phyloP scores from a whole-genome alignment of 2,329 filamentous ascomycete genomes.

The Xylaria hypoxylon region DNA sequence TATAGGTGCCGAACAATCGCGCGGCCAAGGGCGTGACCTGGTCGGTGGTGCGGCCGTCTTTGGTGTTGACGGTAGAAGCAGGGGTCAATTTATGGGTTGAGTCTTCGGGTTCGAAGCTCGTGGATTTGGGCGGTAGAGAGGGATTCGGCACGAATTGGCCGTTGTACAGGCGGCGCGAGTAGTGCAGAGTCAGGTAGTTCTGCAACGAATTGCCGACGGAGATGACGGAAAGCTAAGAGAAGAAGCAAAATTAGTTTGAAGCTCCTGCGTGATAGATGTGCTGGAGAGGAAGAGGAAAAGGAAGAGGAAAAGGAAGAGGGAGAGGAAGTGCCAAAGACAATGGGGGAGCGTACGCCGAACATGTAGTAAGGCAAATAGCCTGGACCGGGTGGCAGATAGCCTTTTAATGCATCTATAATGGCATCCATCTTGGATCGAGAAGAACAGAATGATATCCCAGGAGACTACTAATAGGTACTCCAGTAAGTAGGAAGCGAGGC shows the following conservation, averaged over 20 bases:
- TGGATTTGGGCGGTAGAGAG: constrained; percentile 56
- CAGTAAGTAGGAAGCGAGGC: too few relatives aligned
- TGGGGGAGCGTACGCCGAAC: constrained; percentile 60
- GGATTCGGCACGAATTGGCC: constrained; percentile 68
- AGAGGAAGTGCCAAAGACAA: not conserved
- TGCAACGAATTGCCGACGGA: constrained; percentile 88
- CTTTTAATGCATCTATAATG: constrained; percentile 60
- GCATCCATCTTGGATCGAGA: constrained; percentile 15
- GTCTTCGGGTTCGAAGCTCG: constrained; percentile 63
- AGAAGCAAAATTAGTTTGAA: constrained; percentile 5
- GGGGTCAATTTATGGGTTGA: constrained; percentile 64
- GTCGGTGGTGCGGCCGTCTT: constrained; percentile 60
- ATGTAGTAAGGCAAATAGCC: constrained; percentile 71
- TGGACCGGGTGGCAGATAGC: constrained; percentile 60
- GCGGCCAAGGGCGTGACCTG: constrained; percentile 80
- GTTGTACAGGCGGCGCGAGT: constrained; percentile 88
- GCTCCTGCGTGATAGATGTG: constrained; percentile 1
- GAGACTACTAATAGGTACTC: too few relatives aligned
- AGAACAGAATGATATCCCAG: too few relatives aligned
- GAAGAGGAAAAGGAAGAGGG: too few relatives aligned
- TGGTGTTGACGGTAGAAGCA: constrained; percentile 55
- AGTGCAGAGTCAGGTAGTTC: constrained; percentile 82
- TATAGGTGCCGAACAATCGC: constrained; percentile 90
- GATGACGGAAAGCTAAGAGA: constrained; percentile 77
- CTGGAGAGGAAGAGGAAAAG: not conserved